Evolutionary conservation across 2,329 filamentous ascomycete species (phyloP), one percentile per base, ranked within the genome.

Genomic region (Fusarium sp.): DNA sequence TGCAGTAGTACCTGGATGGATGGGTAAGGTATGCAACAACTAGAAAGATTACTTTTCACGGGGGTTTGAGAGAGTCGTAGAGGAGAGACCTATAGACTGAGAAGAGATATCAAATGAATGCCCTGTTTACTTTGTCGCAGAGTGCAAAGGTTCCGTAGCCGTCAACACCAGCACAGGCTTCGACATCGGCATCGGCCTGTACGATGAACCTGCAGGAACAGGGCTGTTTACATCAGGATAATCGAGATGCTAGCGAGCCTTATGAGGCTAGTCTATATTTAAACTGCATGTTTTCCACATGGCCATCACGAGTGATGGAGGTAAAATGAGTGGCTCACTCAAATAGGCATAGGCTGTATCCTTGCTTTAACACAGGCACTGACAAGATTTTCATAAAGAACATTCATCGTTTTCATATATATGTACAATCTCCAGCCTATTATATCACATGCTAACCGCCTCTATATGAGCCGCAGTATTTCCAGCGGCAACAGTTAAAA

Each of bases 361-460:
- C 27, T 29, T 6, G 13, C 29, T 31, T 14, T 31, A 17, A 33
- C 31, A 33, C 31, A 33, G 13, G 29, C 31, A 33, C 14, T 6
- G 6, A 23, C 5, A 5, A 20, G 17, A 18, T 11, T 13, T 48
- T 31, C 23, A 48, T 45, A 29, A 42, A 45, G 11, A 18, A 7
- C 15, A n/a, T 53, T 65, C 39, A 40, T 58, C 21, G 29, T 65
- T 64, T 54, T 58, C n/a, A 15, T 20, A 54, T 13, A 33, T 61
- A 73, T 62, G 51, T 68, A 73, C 66, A 54, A 39, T 58, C 50
- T 33, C 42, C 37, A 46, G 31, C 29, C 25, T 49, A 70, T 70
- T 70, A 72, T 59, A 55, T 54, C 36, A 58, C 50, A 52, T 45
- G 27, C 20, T 53, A 48, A 49, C 39, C 56, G 42, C 40, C 40